Conservation (phyloP, 768 basidiomycete species). For the Boletellus emodensis region DNA sequence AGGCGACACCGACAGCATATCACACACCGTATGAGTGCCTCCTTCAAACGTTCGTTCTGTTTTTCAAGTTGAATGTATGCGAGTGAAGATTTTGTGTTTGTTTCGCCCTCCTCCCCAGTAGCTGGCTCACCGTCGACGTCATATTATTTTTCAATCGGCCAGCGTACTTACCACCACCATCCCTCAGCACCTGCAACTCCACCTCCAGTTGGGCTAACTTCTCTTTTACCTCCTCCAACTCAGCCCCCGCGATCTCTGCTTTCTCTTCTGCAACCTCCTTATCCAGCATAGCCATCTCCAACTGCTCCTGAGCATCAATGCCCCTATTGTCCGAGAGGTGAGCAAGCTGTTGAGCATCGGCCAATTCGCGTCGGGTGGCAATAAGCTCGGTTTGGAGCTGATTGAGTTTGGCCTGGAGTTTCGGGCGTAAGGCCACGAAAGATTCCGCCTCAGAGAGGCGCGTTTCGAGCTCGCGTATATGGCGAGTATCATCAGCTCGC, state of each 20-base stretch:
- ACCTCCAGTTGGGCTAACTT: constrained; percentile 74
- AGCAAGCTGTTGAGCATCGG: constrained; percentile 73
- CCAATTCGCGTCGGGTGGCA: constrained; percentile 67
- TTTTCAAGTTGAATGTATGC: constrained; percentile 88
- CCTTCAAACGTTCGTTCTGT: constrained; percentile 93
- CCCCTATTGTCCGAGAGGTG: constrained; percentile 66
- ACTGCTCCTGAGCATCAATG: constrained; percentile 78
- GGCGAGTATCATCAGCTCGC: constrained; percentile 81
- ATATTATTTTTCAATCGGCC: neutral
- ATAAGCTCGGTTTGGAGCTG: constrained; percentile 77
- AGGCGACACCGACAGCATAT: neutral
- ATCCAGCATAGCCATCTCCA: constrained; percentile 94
- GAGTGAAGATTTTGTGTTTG: constrained; percentile 51
- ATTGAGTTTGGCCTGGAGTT: constrained; percentile 84
- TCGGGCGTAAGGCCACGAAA: constrained; percentile 81
- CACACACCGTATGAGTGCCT: constrained; percentile 78
- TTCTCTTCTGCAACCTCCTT: constrained; percentile 96
- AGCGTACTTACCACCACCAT: constrained; percentile 37
- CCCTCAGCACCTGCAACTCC: constrained; percentile 76
- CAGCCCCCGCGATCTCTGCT: constrained; percentile 73
- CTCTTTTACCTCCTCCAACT: constrained; percentile 78
- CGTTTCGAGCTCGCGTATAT: constrained; percentile 78
- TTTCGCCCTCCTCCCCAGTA: constrained; percentile 28
- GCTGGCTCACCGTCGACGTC: constrained; percentile 13
- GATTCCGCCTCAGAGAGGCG: constrained; percentile 82